Conservation (phyloP, 2,329 filamentous ascomycete species). For the Magnaporthales sp. region DNA sequence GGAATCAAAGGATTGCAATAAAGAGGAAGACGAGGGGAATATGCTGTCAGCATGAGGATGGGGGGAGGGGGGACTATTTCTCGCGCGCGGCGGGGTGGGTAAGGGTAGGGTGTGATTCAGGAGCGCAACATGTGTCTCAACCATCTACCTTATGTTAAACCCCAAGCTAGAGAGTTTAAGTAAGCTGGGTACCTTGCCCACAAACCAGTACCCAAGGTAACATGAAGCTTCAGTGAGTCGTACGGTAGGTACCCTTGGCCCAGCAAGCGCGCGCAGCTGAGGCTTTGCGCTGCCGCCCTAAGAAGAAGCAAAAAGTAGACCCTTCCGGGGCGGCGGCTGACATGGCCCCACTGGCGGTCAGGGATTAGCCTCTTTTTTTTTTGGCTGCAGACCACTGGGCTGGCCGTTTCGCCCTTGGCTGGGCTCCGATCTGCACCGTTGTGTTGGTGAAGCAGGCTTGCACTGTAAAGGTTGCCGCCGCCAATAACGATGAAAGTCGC, state of each 20-base stretch:
- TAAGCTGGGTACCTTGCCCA: not conserved
- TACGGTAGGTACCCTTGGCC: not conserved
- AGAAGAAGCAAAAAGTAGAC: not conserved
- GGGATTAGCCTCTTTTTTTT: not conserved
- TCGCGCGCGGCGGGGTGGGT: not conserved
- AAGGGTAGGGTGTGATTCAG: not conserved
- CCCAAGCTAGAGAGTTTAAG: not conserved
- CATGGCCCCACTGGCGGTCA: not conserved
- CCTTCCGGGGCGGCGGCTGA: not conserved
- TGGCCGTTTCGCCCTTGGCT: not conserved
- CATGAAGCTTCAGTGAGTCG: not conserved
- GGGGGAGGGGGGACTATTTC: not conserved
- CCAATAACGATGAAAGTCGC: not conserved
- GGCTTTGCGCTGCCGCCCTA: not conserved
- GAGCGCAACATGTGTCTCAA: not conserved
- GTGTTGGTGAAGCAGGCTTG: not conserved
- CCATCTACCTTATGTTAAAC: too few relatives aligned
- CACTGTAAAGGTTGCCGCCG: not conserved
- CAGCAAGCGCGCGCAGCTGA: not conserved
- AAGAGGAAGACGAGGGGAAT: not conserved
- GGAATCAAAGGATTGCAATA: not conserved
- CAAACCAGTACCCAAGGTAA: not conserved
- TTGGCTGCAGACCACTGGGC: not conserved
- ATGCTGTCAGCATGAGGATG: conserved; percentile 1
- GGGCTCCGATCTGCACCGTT: not conserved